Evolutionary conservation across 495 filamentous ascomycete genomes (phyloP).

Genomic region (Aspergillus ellipticus): DNA sequence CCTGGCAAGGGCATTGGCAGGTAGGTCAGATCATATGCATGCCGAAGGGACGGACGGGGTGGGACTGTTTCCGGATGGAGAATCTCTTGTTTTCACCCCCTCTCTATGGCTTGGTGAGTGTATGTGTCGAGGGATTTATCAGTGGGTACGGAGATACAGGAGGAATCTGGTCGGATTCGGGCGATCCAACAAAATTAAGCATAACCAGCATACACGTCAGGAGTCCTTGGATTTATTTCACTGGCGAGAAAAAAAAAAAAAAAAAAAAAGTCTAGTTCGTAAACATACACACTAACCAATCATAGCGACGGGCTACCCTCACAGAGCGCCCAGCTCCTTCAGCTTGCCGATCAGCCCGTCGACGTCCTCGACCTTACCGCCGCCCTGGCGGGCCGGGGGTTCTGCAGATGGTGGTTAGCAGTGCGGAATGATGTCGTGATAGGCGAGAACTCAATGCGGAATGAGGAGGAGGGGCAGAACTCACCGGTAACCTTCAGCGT

Average conservation of each 20-base stretch:
- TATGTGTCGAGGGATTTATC: no score
- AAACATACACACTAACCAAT: constrained; percentile 12
- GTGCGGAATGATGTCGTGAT: background rate
- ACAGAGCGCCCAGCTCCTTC: constrained; percentile 93
- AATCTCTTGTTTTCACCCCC: no score
- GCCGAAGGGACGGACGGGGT: no score
- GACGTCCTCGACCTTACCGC: constrained; percentile 95
- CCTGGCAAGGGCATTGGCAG: no score
- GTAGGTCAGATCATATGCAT: no score
- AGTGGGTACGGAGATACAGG: no score
- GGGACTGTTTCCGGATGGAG: no score
- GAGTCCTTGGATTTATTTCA: background rate
- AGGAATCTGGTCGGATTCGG: no score
- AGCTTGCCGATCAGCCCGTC: constrained; percentile 86
- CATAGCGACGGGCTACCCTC: constrained; percentile 21
- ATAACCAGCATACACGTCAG: no score
- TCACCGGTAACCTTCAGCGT: constrained; percentile 78
- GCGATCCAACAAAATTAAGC: no score
- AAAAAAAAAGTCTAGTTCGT: constrained; percentile 6
- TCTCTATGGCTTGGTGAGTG: no score
- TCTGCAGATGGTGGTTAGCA: constrained; percentile 58
- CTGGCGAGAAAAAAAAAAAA: background rate
- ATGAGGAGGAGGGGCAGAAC: constrained; percentile 25
- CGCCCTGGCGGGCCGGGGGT: constrained; percentile 83
- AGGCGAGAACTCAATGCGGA: no score